Base-by-base conservation (phyloP, 2,329 filamentous ascomycete species). In the Aspergillus arachidicola region DNA sequence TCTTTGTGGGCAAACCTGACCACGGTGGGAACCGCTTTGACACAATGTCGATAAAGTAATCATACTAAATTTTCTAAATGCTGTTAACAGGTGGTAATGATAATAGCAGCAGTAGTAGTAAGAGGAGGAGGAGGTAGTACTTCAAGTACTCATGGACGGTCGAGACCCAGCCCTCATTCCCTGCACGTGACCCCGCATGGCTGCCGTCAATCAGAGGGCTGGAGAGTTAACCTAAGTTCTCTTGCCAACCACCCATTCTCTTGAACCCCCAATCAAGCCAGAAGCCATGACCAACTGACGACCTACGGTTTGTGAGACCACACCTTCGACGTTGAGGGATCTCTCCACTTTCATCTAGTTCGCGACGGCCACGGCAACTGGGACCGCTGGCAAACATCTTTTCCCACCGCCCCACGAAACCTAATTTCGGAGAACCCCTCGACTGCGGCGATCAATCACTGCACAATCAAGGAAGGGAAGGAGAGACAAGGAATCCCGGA, bases 341-440 rank as follows among this genome's bases (percentile, higher is more conserved):
- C 38, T 53, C 26, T 38, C 36, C 57, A 59, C 48, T 32, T 38
- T 28, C 28, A 38, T 38, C 34, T 36, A 55, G 32, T 43, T 34
- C 58, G 58, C 58, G 26, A 55, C 51, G 43, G 48, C 34, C 28
- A 30, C 36, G 23, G 43, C 32, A 32, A 46, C 46, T 51, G 38
- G 34, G 38, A 54, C 57, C 53, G 10, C 48, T 38, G 34, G 41
- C 62, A 61, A 38, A 58, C 54, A 57, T 56, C 62, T 61, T 64
- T 50, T 57, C 38, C 65, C 65, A 73, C 70, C 68, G 70, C 66
- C 69, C 71, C 71, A 69, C 69, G 63, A 70, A 55, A 70, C 68
- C 70, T 68, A 73, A 69, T 63, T 66, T 69, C 67, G 68, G 68
- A 68, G 66, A 55, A 62, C 62, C 64, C 66, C 64, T 66, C 65